Conservation (phyloP, 805 yeast species). For the Hanseniaspora meyeri region DNA sequence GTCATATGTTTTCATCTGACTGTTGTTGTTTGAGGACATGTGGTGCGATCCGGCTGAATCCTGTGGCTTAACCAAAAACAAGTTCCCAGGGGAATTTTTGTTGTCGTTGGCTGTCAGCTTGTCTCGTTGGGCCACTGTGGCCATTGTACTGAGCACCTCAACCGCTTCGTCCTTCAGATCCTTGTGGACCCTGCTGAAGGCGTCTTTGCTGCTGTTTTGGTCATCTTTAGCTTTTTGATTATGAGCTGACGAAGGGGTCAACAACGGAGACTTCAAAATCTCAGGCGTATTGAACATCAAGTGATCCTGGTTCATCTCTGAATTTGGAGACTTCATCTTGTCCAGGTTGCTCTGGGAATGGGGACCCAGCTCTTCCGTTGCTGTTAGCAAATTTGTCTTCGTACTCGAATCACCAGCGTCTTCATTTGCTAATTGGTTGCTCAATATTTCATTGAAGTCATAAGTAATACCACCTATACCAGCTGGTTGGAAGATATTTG, state of each 20-base stretch:
- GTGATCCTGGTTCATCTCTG: neutral
- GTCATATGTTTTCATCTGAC: neutral
- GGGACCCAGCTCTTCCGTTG: neutral
- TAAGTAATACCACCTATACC: conserved; percentile 27
- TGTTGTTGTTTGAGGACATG: conserved; percentile 4
- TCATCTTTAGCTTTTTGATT: neutral
- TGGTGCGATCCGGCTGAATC: neutral
- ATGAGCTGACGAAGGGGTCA: conserved; percentile 13
- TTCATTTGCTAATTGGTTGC: conserved; percentile 12
- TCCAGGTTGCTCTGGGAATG: conserved; percentile 18
- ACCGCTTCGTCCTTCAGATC: conserved; percentile 12
- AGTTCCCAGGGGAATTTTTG: conserved; percentile 1
- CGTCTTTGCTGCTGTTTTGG: neutral
- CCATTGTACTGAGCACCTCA: conserved; percentile 14
- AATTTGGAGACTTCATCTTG: conserved; percentile 15
- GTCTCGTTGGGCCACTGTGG: conserved; percentile 12
- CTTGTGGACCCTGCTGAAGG: conserved; percentile 12
- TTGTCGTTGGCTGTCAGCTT: conserved; percentile 8
- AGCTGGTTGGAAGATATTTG: conserved; percentile 23
- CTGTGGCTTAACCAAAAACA: neutral
- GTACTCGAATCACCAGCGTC: conserved; percentile 18
- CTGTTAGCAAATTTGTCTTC: conserved; percentile 23
- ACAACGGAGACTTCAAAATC: conserved; percentile 24
- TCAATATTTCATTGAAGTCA: conserved; percentile 23
- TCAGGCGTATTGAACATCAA: conserved; percentile 21